Percentiles rank a stretch among this genome's conserved stretches.
These are phyloP conservation scores for Fusarium sarcochroum DNA, from an alignment of 2,329 filamentous ascomycete species.

Conservation along the genomic window DNA sequence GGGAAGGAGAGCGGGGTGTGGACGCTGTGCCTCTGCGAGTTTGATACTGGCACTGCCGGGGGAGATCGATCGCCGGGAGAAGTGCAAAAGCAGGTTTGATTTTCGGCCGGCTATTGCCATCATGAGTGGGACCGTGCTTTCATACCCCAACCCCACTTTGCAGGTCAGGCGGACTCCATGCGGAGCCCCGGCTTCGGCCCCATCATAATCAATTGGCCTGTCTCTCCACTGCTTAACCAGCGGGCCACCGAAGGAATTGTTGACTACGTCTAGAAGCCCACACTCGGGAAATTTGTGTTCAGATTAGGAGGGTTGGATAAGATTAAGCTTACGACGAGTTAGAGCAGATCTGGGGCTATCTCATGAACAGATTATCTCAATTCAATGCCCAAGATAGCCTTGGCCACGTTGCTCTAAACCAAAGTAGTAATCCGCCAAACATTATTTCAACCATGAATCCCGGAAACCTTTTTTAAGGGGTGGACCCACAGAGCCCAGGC, in stretches of 20 bases:
- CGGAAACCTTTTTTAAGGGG: conserved; percentile 37
- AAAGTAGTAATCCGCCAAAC: conserved; percentile 29
- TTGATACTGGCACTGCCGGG: conserved; percentile 31
- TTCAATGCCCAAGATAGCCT: conserved; percentile 6
- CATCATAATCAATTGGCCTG: conserved; percentile 7
- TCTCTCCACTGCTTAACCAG: conserved; percentile 28
- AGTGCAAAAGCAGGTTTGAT: conserved; percentile 36
- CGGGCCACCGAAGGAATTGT: conserved; percentile 34
- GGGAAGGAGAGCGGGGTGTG: conserved; percentile 43
- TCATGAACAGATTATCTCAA: not conserved
- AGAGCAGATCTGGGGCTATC: conserved; percentile 5
- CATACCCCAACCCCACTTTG: conserved; percentile 47
- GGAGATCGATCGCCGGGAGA: conserved; percentile 43
- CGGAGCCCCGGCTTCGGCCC: conserved; percentile 45
- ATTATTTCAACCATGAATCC: conserved; percentile 31
- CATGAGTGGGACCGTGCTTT: conserved; percentile 29
- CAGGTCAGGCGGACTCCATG: conserved; percentile 46
- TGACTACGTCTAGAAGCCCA: conserved; percentile 19
- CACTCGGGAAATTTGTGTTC: conserved; percentile 19
- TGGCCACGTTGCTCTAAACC: conserved; percentile 10
- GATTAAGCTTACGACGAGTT: conserved; percentile 19
- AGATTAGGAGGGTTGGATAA: conserved; percentile 20
- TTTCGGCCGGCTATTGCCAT: conserved; percentile 41
- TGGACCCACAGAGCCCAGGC: conserved; percentile 25
- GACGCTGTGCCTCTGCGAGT: conserved; percentile 21